Conservation (phyloP, 192 early-diverging fungal genomes). For the Coemansia sp. region DNA sequence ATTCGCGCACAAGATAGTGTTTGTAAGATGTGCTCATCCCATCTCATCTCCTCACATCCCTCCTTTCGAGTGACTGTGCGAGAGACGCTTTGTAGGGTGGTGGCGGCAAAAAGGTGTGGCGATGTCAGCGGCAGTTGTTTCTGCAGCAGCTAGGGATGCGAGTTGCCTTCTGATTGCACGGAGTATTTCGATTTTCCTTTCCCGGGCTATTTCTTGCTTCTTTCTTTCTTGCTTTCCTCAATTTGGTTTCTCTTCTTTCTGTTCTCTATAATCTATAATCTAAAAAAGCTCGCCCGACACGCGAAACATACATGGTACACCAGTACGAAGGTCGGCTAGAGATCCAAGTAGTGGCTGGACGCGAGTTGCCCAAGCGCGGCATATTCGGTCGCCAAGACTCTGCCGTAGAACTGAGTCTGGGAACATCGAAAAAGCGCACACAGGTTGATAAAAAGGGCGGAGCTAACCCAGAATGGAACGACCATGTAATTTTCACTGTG, state of each 20-base stretch:
- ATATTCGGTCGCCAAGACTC: constrained; percentile 53
- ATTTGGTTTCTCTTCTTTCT: neutral
- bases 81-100: neutral
- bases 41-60: neutral
- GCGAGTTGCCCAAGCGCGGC: constrained; percentile 46
- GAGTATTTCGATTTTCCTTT: neutral
- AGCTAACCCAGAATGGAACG: constrained; percentile 52
- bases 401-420: constrained; percentile 43
- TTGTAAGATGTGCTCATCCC: neutral
- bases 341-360: constrained; percentile 50
- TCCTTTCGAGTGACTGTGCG: neutral
- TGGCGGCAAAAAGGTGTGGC: neutral
- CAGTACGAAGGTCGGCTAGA: constrained; percentile 47
- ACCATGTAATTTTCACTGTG: constrained; percentile 43
- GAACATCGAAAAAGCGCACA: constrained; percentile 46
- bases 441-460: constrained; percentile 58
- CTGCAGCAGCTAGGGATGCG: neutral
- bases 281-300: neutral
- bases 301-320: neutral
- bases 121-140: neutral
- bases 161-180: constrained; percentile 2
- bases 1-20: neutral
- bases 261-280: neutral
- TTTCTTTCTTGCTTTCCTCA: neutral
- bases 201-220: constrained; percentile 1